phyloP scores from a whole-genome alignment of 352 stramenopile genomes.

The Pythium graminicola region DNA sequence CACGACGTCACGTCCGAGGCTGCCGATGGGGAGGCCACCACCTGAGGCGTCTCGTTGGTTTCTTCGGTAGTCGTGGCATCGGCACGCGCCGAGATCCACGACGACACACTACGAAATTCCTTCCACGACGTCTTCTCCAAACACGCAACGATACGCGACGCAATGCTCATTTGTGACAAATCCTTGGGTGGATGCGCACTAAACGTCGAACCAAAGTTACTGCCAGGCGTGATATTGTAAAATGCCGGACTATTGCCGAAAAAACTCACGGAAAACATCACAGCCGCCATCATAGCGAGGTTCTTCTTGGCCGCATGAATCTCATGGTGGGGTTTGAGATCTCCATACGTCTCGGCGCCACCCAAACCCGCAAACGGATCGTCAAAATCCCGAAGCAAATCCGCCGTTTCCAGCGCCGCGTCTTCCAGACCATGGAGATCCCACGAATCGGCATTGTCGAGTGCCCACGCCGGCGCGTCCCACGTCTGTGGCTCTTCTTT shows the following conservation, averaged over 20 bases:
- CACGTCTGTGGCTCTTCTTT: conserved; percentile 51
- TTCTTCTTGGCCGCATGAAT: conserved; percentile 86
- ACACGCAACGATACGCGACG: conserved; percentile 75
- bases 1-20: conserved; percentile 67
- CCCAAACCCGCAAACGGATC: conserved; percentile 39
- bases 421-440: conserved; percentile 51
- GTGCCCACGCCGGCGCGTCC: conserved; percentile 21
- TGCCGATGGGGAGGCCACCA: conserved; percentile 47
- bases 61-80: conserved; percentile 22
- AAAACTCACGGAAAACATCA: conserved; percentile 85
- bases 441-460: conserved; percentile 39
- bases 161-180: conserved; percentile 80
- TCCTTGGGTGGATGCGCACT: conserved; percentile 66
- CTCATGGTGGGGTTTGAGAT: conserved; percentile 50
- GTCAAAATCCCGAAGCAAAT: conserved; percentile 70
- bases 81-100: conserved; percentile 44
- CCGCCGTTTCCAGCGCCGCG: conserved; percentile 51
- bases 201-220: conserved; percentile 80
- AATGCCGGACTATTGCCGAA: conserved; percentile 72
- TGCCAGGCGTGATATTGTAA: conserved; percentile 64
- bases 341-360: conserved; percentile 15
- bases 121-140: conserved; percentile 88
- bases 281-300: conserved; percentile 84
- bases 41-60: neutral
- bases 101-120: conserved; percentile 76